Base-by-base conservation (phyloP, 768 basidiomycete species). In the Auricularia sp. region DNA sequence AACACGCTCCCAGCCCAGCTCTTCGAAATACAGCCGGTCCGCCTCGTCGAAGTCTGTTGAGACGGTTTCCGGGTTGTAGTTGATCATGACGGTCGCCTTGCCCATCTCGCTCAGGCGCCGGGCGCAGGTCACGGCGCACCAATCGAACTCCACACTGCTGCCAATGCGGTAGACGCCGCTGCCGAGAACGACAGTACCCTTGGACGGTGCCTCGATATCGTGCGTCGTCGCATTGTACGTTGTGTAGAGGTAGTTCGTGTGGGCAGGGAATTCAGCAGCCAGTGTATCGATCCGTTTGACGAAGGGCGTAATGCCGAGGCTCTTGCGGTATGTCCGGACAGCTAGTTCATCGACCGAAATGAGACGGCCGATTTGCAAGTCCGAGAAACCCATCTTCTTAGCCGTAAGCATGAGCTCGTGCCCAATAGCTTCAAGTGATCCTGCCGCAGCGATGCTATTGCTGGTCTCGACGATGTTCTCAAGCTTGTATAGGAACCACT, bases 31-130 rank as follows among this genome's bases (percentile, higher is more conserved):
- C 59, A 99, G 79, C 65, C 97, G 81, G 71, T 98, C 97, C n/a
- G 97, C 97, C 78, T 99, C 97, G 72, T 99, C 97, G 75, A 95
- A 99, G 75, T 98, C 97, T 64, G 97, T 99, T 6, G 95, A 98
- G 51, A 98, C 97, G 3, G 97, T 99, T 77, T 99, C 97, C 8
- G 96, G 96, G 77, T 98, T 99, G 77, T 99, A 99, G 81, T 99
- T 99, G 83, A 99, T 83, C 96, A 98, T 98, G 78, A 99, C 87
- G 54, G 97, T 98, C 77, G 87, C 87, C 73, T 90, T 88, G 74
- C 95, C 94, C 84, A 93, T 91, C 68, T 90, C 85, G 71, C 94
- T 83, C 63, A 99, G 84, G 73, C 90, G 90, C 66, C 97, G 83
- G 14, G 94, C 93, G 74, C 95, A 98, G 1, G 96, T 98, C 47